Conservation (phyloP, 371 early-diverging fungal species). For the Mortierella sp. region DNA sequence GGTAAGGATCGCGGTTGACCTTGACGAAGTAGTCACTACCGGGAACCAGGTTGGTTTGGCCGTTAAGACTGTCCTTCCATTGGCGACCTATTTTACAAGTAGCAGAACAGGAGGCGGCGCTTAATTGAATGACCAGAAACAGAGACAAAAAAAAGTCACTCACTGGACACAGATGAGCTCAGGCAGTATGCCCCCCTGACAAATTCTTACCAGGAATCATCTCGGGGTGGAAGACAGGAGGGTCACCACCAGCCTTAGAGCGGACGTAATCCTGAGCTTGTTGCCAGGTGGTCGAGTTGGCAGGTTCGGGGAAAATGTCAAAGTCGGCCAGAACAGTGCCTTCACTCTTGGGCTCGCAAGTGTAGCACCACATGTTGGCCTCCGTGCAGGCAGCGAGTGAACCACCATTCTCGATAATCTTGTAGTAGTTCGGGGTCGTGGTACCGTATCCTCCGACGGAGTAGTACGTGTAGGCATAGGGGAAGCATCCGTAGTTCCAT, state of each 20-base stretch:
- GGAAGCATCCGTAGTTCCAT: slow-evolving; percentile 5
- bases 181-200: not conserved
- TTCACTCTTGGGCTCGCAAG: slow-evolving; percentile 15
- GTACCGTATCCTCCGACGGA: slow-evolving; percentile 13
- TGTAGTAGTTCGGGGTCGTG: slow-evolving; percentile 15
- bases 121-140: no score
- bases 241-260: not conserved
- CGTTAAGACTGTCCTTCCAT: slow-evolving; percentile 3
- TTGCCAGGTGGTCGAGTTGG: slow-evolving; percentile 13
- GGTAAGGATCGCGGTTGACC: slow-evolving; percentile 14
- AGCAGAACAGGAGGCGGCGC: no score
- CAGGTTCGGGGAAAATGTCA: slow-evolving; percentile 16
- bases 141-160: not conserved
- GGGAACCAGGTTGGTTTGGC: not conserved
- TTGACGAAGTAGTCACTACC: slow-evolving; percentile 8
- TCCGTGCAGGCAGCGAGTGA: slow-evolving; percentile 10
- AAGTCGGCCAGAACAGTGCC: slow-evolving; percentile 11
- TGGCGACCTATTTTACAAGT: not conserved
- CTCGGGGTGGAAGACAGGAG: slow-evolving; percentile 16
- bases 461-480: slow-evolving; percentile 8
- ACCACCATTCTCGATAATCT: slow-evolving; percentile 10
- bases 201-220: not conserved
- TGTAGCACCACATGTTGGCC: slow-evolving; percentile 17
- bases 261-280: not conserved
- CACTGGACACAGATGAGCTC: not conserved